phyloP scores from a whole-genome alignment of 2,329 filamentous ascomycete genomes.

The Hypoxylon sp. region DNA sequence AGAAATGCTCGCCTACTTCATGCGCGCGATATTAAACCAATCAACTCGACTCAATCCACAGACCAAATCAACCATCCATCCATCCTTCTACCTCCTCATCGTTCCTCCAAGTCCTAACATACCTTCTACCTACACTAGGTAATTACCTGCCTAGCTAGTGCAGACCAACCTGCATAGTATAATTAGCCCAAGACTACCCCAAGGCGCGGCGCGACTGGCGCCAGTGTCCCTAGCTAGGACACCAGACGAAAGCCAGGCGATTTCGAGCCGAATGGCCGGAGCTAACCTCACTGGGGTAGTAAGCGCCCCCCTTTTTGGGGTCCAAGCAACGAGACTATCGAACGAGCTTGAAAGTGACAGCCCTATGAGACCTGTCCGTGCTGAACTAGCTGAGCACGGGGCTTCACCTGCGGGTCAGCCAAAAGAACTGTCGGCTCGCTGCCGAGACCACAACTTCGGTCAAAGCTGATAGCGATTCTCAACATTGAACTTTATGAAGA shows the following conservation, averaged over 20 bases:
- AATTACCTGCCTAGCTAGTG: background rate
- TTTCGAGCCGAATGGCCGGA: constrained; percentile 9
- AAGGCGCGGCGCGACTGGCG: background rate
- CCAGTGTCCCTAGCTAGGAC: background rate
- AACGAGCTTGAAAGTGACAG: constrained; percentile 8
- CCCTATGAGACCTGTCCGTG: constrained; percentile 13
- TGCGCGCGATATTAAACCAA: background rate
- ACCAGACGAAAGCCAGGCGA: constrained; percentile 9
- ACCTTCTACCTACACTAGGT: too few relatives aligned
- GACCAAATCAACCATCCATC: background rate
- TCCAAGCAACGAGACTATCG: background rate
- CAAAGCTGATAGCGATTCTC: background rate
- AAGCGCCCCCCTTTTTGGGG: constrained; percentile 13
- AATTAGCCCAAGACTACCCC: background rate
- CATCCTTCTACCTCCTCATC: background rate
- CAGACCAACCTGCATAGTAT: background rate
- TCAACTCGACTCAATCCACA: background rate
- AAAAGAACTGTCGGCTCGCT: constrained; percentile 1
- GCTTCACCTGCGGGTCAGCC: constrained; percentile 7
- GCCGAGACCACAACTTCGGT: background rate
- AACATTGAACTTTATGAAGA: background rate
- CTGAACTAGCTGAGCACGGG: constrained; percentile 5
- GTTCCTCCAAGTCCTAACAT: background rate
- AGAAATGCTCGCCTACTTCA: background rate
- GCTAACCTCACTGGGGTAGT: constrained; percentile 14